Evolutionary conservation across 106 monocot species (phyloP).

Genomic region (Iris macrosiphon): DNA sequence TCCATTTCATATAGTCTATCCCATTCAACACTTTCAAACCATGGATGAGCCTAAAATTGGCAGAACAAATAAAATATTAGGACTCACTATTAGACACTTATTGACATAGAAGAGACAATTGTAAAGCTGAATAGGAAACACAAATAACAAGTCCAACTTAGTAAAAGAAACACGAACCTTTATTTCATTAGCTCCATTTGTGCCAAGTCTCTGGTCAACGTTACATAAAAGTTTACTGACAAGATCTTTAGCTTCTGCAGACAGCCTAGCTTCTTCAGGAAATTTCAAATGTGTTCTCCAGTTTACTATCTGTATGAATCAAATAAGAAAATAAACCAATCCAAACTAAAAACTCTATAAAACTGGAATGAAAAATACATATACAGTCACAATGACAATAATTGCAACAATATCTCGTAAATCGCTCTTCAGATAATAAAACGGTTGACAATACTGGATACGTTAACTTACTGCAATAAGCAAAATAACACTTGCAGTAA

Average conservation of each 20-base stretch:
- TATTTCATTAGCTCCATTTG: constrained; percentile 86
- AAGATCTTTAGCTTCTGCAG: constrained; percentile 81
- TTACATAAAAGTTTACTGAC: constrained; percentile 82
- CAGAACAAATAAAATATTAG: not conserved
- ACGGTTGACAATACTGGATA: too few relatives aligned
- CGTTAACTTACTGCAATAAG: too few relatives aligned
- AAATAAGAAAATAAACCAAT: not conserved
- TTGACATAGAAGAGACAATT: not conserved
- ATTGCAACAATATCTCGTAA: too few relatives aligned
- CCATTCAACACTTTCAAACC: constrained; percentile 70
- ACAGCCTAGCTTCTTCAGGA: constrained; percentile 81
- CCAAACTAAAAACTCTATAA: not conserved
- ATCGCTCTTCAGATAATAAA: too few relatives aligned
- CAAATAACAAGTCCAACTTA: not conserved
- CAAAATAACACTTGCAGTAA: too few relatives aligned
- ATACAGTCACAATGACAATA: too few relatives aligned
- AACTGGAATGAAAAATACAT: too few relatives aligned
- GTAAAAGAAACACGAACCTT: constrained; percentile 37
- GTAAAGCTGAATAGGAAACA: not conserved
- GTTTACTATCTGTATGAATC: constrained; percentile 71
- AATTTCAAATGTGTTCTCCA: constrained; percentile 91
- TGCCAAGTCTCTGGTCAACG: constrained; percentile 82
- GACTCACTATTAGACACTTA: not conserved
- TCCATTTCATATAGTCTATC: constrained; percentile 70
- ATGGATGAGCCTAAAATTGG: constrained; percentile 57